These are phyloP conservation scores for Trichoderma gracile DNA, from an alignment of 2,329 filamentous ascomycete species.

Conservation along the genomic window DNA sequence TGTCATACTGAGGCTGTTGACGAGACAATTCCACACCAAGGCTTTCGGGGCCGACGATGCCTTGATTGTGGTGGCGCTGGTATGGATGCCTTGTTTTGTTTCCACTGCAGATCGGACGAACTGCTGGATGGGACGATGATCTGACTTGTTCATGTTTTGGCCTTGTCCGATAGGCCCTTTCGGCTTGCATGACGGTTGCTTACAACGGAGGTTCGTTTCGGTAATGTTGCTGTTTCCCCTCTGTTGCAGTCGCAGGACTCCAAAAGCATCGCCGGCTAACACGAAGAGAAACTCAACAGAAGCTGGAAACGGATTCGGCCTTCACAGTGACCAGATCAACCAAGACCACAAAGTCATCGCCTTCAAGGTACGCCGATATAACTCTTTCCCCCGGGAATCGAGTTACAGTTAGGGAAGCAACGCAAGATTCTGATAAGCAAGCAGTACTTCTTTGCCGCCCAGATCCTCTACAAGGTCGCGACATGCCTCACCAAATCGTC, in stretches of 20 bases:
- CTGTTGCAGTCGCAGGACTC: background rate
- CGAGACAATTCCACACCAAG: conserved; percentile 8
- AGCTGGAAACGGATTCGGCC: conserved; percentile 6
- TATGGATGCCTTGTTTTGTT: background rate
- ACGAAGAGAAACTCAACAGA: background rate
- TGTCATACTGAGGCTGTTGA: background rate
- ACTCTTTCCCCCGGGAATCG: too few relatives aligned
- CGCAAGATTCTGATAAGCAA: background rate
- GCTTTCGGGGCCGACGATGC: background rate
- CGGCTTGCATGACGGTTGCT: conserved; percentile 5
- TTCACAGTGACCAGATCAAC: conserved; percentile 1
- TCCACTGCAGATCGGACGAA: too few relatives aligned
- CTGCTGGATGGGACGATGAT: background rate
- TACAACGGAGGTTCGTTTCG: conserved; percentile 11
- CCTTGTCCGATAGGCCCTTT: background rate
- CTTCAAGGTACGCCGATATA: conserved; percentile 4
- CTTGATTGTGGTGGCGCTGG: conserved; percentile 10
- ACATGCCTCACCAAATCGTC: background rate
- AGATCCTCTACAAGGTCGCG: background rate
- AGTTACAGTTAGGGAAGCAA: too few relatives aligned
- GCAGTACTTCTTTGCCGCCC: conserved; percentile 7
- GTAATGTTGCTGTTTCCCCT: background rate
- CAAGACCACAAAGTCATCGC: background rate
- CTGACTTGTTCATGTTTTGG: background rate
- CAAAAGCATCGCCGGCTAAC: background rate